Base-by-base conservation (phyloP, 805 yeast genomes). In the Pichia rugopelliculosa region DNA sequence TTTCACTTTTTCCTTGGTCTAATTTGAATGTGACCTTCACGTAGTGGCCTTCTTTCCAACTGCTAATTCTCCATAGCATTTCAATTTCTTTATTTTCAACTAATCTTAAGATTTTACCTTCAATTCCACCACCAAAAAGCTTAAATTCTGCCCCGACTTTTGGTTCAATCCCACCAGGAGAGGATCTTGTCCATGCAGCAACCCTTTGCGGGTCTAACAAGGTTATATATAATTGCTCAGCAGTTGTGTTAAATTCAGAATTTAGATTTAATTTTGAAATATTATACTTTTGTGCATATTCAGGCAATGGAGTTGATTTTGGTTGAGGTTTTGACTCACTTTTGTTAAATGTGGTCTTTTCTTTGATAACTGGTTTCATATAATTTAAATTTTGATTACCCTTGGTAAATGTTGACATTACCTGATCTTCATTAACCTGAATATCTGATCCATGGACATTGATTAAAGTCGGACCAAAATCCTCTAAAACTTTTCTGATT, bases 131-230 rank as follows among this genome's bases (percentile, higher is more conserved):
- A 13, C 96, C 95, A 62, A 93, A 93, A 49, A 93, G 65, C 26
- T 74, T 73, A 67, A 81, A 89, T 20, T 70, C 70, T 2, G 84
- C 73, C 6, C 86, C 87, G 44, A 73, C 86, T 39, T 64, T 64
- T 51, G 85, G 71, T 58, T 75, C 76, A 45, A 87, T 75, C 25
- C 62, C 66, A 26, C 41, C 50, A 43, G 79, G 89, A 34, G 77
- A 70, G 0, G 95, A 79, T 50, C 96, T 80, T 0, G 96, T 75
- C 98, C 98, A 93, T 0, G 90, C 90, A n/a, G 82, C 79, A 13
- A 93, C 83, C 53, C 95, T 73, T 43, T 78, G 78, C 23, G 85
- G 86, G 50, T 85, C 87, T 41, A 87, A 64, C 36, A 93, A 75
- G 0, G 97, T 86, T 39, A 76, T 68, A 65, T 81, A 93, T 33